A percentile compares a stretch with the other conserved stretches of the same genome.
These are phyloP conservation scores for Cetradonia linearis DNA, from an alignment of 495 filamentous ascomycete genomes.

Conservation along the genomic window DNA sequence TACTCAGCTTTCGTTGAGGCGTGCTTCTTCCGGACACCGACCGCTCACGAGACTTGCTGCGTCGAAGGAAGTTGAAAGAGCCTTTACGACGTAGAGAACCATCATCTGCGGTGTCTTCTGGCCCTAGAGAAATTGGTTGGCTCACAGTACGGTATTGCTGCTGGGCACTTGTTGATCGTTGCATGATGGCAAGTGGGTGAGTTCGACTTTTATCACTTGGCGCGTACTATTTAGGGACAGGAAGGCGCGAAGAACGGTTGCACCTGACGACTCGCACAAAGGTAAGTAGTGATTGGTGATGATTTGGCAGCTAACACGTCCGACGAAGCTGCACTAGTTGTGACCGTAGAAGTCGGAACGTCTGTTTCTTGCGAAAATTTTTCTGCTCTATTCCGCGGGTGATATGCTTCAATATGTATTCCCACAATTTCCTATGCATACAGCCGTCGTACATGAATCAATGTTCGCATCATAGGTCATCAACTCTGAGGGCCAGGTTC, in stretches of 20 bases:
- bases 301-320: slow-evolving; percentile 12
- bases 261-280: slow-evolving; percentile 9
- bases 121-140: not conserved
- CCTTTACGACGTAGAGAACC: slow-evolving; percentile 33
- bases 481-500: not conserved
- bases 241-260: slow-evolving; percentile 7
- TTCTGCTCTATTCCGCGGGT: not conserved
- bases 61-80: slow-evolving; percentile 58
- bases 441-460: not conserved
- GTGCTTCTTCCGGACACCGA: slow-evolving; percentile 32
- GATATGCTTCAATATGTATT: not conserved
- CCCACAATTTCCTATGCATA: not conserved
- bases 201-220: not conserved
- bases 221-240: not conserved
- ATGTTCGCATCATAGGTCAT: not conserved
- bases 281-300: slow-evolving; percentile 1
- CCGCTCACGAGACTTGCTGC: slow-evolving; percentile 65
- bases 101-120: slow-evolving; percentile 7
- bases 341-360: not conserved
- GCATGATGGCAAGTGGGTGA: not conserved
- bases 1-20: slow-evolving; percentile 54
- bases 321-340: slow-evolving; percentile 1
- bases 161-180: slow-evolving; percentile 7
- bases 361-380: not conserved
- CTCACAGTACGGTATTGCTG: slow-evolving; percentile 6